Evolutionary conservation across 345 rosid genomes (phyloP).

Genomic region (Moricandia moricandioides): DNA sequence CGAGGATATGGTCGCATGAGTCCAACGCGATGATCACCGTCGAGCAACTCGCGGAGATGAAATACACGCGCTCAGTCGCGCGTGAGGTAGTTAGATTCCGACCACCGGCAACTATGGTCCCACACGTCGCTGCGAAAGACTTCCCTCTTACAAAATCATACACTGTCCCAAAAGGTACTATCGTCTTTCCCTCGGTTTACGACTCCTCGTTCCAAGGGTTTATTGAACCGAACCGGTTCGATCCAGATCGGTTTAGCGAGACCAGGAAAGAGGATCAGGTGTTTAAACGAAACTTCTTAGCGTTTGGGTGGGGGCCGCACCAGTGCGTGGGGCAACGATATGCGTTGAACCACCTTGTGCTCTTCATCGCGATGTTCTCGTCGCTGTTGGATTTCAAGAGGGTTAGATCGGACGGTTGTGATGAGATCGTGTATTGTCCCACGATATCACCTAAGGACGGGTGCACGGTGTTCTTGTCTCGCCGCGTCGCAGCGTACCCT

Average conservation of each 20-base stretch:
- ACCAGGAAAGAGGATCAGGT: slow-evolving; percentile 58
- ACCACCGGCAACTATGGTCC: slow-evolving; percentile 79
- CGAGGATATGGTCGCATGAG: slow-evolving; percentile 71
- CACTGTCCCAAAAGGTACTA: slow-evolving; percentile 74
- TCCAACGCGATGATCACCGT: slow-evolving; percentile 50
- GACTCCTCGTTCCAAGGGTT: slow-evolving; percentile 89
- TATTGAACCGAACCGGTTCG: slow-evolving; percentile 62
- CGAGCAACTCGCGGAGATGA: slow-evolving; percentile 68
- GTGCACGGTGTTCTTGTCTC: slow-evolving; percentile 54
- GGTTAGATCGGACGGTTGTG: slow-evolving; percentile 55
- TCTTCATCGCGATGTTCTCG: slow-evolving; percentile 70
- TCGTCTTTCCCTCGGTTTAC: slow-evolving; percentile 76
- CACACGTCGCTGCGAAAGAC: slow-evolving; percentile 70
- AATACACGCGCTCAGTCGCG: slow-evolving; percentile 79
- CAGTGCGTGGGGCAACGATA: slow-evolving; percentile 93
- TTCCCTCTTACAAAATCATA: slow-evolving; percentile 63
- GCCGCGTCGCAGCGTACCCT: slow-evolving; percentile 47
- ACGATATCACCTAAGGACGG: slow-evolving; percentile 85
- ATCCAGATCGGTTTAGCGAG: slow-evolving; percentile 72
- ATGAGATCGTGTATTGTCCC: slow-evolving; percentile 67
- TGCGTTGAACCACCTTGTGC: slow-evolving; percentile 72
- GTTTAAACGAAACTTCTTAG: slow-evolving; percentile 55
- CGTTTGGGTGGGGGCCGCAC: slow-evolving; percentile 87
- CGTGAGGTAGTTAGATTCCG: slow-evolving; percentile 80
- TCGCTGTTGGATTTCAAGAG: slow-evolving; percentile 61